A percentile compares a stretch with the other conserved stretches of the same genome.
Conservation (phyloP, 257 asterid species). For the Lantana camara region DNA sequence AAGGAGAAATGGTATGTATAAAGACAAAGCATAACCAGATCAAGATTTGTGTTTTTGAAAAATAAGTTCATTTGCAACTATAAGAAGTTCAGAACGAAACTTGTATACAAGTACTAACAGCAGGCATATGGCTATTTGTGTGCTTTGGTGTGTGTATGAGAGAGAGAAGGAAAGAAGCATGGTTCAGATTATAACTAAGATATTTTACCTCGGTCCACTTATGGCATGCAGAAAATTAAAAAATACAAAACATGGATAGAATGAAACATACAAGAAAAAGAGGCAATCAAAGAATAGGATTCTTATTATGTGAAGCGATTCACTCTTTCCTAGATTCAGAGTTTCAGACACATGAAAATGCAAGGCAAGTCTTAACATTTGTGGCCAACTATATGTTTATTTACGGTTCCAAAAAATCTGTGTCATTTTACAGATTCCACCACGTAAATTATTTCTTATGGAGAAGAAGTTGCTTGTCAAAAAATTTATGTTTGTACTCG, state of each 20-base stretch:
- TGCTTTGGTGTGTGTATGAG: too few relatives aligned
- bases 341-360: background rate
- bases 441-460: background rate
- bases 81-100: background rate
- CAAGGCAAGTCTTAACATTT: background rate
- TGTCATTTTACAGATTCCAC: background rate
- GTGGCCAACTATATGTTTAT: background rate
- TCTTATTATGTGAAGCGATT: background rate
- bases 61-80: background rate
- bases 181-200: background rate
- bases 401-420: background rate
- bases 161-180: background rate
- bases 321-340: background rate
- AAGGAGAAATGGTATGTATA: conserved; percentile 25
- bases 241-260: background rate
- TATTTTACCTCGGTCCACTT: background rate
- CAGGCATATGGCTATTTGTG: too few relatives aligned
- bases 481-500: background rate
- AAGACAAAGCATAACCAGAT: conserved; percentile 17
- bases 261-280: background rate
- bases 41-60: background rate
- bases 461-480: background rate
- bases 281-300: background rate
- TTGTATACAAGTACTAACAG: background rate
- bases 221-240: background rate